These are phyloP conservation scores for Chlamydomonas schloesseri DNA, from an alignment of 139 green algal species.

Conservation along the genomic window DNA sequence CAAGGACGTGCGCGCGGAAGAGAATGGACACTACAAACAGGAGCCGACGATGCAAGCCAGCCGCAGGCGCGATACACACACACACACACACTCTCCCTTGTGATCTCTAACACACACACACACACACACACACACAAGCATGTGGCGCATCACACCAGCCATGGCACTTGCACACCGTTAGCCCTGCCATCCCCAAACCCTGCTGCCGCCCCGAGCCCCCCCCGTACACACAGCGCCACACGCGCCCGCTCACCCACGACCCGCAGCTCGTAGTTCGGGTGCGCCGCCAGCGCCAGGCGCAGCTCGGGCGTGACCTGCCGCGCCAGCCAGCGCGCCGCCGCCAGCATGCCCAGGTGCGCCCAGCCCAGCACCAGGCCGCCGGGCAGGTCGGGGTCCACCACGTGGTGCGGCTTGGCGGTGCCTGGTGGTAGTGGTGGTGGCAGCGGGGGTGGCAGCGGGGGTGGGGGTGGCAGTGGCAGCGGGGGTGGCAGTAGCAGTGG, in stretches of 20 bases:
- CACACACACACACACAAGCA: too few relatives aligned
- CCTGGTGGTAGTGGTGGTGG: slow-evolving; percentile 45
- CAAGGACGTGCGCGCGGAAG: background rate
- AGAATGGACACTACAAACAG: too few relatives aligned
- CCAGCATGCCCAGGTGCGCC: slow-evolving; percentile 93
- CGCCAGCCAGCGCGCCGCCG: slow-evolving; percentile 85
- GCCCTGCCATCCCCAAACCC: background rate
- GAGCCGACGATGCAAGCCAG: too few relatives aligned
- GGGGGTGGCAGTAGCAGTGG: background rate
- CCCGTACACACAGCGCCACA: background rate
- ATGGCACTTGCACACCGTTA: too few relatives aligned
- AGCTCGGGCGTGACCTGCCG: slow-evolving; percentile 53
- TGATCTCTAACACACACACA: too few relatives aligned
- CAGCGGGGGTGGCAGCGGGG: background rate
- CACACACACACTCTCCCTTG: too few relatives aligned
- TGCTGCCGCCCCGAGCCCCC: too few relatives aligned
- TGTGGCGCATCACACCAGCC: too few relatives aligned
- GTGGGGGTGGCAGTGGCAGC: background rate
- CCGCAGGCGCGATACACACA: too few relatives aligned
- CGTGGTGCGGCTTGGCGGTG: slow-evolving; percentile 88
- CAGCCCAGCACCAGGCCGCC: slow-evolving; percentile 84
- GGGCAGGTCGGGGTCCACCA: slow-evolving; percentile 57
- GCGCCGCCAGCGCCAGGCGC: slow-evolving; percentile 61
- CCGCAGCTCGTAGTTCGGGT: slow-evolving; percentile 66
- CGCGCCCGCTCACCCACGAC: slow-evolving; percentile 59